Base-by-base conservation (phyloP, 495 filamentous ascomycete genomes). In the Penicillium atrosanguineum region DNA sequence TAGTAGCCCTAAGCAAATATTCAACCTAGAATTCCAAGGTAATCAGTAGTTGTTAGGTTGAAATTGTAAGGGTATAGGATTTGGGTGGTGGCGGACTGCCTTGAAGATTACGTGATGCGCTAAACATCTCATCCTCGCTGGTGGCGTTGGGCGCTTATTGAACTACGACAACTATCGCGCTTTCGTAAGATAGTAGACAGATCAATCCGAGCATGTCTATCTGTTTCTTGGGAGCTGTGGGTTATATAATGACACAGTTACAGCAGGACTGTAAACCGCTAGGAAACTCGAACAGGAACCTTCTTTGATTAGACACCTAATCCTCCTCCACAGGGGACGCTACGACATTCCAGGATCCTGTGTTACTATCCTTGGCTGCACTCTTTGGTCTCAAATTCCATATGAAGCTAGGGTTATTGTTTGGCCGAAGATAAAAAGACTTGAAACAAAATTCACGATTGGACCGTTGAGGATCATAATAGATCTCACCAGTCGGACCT, bases 211-310 rank as follows among this genome's bases (percentile, higher is more conserved):
- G 20, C 52, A 65, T 1, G 73, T 84, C 0, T 83, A 80, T 55
- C 68, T 84, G 1, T 68, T 83, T 0, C 73, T 81, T 9, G 83
- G 83, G 0, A 83, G 83, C 50, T 80, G 85, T 53, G 81, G 85
- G 56, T 84, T 85, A 67, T 82, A 82, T 59, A 71, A 74, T 37
- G 48, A 66, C 1, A 60, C 65, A 8, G 70, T 70, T 36, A 48
- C 52, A 3, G 56, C 62, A 14, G 79, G 69, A 7, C 50, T 85
- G 1, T 55, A 65, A 31, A 66, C 62, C 0, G 83, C 81, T 1
- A 59, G 47, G 41, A 53, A 64, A 7, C 69, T 84, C 16, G 64
- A 75, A 50, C 46, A 61, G 11, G 80, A 85, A 57, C 65, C 69
- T 9, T 65, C 19, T 11, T 57, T 84, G 2, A 62, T 69, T 5